These are phyloP conservation scores for Podaxis sp. DNA, from an alignment of 768 basidiomycete genomes.

Conservation along the genomic window DNA sequence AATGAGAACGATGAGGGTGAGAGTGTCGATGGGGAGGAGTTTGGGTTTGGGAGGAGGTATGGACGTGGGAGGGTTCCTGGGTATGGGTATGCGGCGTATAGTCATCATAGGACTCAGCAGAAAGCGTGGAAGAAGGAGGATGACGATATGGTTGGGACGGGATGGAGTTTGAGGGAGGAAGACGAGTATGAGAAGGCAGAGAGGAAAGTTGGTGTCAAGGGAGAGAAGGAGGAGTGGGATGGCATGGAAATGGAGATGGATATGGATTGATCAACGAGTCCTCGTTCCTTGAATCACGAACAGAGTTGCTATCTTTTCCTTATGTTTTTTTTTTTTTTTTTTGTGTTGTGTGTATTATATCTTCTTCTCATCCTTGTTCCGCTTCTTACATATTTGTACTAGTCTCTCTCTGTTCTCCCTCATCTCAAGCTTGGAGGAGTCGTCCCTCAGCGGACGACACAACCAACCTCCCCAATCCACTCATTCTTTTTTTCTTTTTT, in stretches of 20 bases:
- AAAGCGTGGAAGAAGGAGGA: conserved; percentile 37
- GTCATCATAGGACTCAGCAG: conserved; percentile 10
- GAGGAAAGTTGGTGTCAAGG: conserved; percentile 26
- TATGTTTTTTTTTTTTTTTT: conserved; percentile 1
- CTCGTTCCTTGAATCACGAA: neutral
- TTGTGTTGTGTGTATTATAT: neutral
- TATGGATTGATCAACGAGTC: conserved; percentile 55
- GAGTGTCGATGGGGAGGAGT: conserved; percentile 23
- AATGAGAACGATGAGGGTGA: conserved; percentile 28
- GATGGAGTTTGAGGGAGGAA: conserved; percentile 40
- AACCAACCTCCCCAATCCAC: too few species aligned
- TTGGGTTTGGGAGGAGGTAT: conserved; percentile 11
- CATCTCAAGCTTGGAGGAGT: too few species aligned
- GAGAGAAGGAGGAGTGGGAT: conserved; percentile 41
- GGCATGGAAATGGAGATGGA: conserved; percentile 49
- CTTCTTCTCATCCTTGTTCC: neutral
- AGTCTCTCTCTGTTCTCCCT: too few species aligned
- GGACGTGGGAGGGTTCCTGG: conserved; percentile 6
- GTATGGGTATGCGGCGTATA: conserved; percentile 15
- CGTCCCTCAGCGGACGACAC: too few species aligned
- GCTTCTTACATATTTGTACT: neutral
- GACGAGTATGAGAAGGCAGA: conserved; percentile 36
- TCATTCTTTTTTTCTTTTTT: too few species aligned
- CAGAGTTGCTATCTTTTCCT: neutral
- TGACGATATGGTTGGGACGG: conserved; percentile 29